Percentiles rank a stretch among this genome's conserved stretches.
Conservation (phyloP, 2,329 filamentous ascomycete species). For the Reticulascus tulasneorum region DNA sequence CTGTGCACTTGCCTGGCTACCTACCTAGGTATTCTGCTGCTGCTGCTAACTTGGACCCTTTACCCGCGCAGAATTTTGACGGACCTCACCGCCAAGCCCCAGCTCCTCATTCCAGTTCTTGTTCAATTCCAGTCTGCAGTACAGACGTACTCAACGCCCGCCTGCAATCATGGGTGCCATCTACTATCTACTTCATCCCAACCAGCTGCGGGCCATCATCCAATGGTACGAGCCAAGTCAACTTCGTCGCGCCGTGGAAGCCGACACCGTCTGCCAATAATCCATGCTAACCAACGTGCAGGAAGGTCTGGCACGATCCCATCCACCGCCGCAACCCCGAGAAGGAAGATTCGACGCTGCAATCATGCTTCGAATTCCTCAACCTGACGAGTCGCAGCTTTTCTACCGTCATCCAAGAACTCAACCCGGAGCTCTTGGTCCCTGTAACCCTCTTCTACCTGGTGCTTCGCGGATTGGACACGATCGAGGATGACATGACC, state of each 20-base stretch:
- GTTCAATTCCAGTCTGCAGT: too few relatives aligned
- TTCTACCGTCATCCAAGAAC: constrained; percentile 86
- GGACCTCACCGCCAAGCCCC: too few relatives aligned
- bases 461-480: constrained; percentile 85
- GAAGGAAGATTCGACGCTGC: constrained; percentile 70
- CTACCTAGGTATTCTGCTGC: too few relatives aligned
- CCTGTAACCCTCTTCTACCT: constrained; percentile 92
- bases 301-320: constrained; percentile 96
- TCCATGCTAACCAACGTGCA: constrained; percentile 31
- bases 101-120: too few relatives aligned
- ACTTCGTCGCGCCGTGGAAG: neutral
- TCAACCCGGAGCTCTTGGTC: constrained; percentile 89
- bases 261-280: neutral
- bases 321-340: constrained; percentile 77
- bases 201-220: constrained; percentile 74
- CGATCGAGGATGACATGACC: constrained; percentile 99
- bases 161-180: constrained; percentile 54
- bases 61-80: too few relatives aligned
- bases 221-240: constrained; percentile 65
- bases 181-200: constrained; percentile 73
- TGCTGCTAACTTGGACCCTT: too few relatives aligned
- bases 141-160: too few relatives aligned
- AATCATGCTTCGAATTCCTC: constrained; percentile 82
- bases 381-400: constrained; percentile 91
- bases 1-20: too few relatives aligned